These are phyloP conservation scores for Talinum fruticosum DNA, from an alignment of 148 eudicot species.

Conservation along the genomic window DNA sequence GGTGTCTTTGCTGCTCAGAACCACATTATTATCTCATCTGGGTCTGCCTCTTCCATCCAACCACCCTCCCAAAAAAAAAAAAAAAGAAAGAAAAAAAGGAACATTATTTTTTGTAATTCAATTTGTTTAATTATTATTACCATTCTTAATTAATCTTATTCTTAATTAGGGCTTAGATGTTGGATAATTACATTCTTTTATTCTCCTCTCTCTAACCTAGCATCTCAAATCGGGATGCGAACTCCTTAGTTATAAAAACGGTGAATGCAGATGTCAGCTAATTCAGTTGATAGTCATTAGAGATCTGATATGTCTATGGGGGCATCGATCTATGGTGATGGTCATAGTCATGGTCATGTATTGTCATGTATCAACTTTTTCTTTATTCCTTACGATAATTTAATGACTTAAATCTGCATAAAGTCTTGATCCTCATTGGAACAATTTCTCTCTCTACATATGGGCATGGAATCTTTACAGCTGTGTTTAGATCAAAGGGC, in stretches of 20 bases:
- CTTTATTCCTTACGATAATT: not conserved
- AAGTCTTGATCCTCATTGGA: not conserved
- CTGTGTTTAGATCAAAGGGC: conserved; percentile 10
- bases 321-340: not conserved
- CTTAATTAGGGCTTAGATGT: conserved; percentile 1
- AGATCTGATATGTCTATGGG: not conserved
- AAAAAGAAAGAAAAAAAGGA: conserved; percentile 22
- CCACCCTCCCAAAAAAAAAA: conserved; percentile 11
- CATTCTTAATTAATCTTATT: conserved; percentile 1
- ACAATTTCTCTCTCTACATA: not conserved
- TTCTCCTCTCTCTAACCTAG: conserved; percentile 24
- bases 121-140: conserved; percentile 19
- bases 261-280: not conserved
- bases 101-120: conserved; percentile 16
- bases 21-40: conserved; percentile 45
- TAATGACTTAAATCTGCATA: not conserved
- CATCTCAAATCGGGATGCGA: not conserved
- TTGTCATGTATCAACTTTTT: not conserved
- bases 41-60: conserved; percentile 23
- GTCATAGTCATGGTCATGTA: not conserved
- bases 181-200: conserved; percentile 7
- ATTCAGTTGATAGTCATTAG: not conserved
- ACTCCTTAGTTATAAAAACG: not conserved
- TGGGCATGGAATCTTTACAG: conserved; percentile 18
- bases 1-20: conserved; percentile 43